Conservation (phyloP, 345 rosid genomes). For the Clarkia xantiana region DNA sequence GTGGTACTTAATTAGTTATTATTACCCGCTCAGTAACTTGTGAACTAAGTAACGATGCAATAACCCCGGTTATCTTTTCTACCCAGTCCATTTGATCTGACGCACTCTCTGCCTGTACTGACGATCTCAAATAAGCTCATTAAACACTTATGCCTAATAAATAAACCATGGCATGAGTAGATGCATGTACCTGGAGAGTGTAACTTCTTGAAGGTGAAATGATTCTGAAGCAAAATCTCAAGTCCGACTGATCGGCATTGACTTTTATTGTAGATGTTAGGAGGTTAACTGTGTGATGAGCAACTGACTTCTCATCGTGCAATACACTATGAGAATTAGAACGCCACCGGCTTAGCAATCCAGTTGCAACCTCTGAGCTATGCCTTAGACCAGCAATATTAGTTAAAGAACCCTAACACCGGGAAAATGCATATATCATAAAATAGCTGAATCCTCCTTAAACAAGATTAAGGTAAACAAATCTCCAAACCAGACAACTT, state of each 20-base stretch:
- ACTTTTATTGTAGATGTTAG: constrained; percentile 97
- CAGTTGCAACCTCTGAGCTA: constrained; percentile 94
- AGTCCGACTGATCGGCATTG: constrained; percentile 94
- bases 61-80: constrained; percentile 96
- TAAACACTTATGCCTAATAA: constrained; percentile 5
- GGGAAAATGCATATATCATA: background rate
- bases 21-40: constrained; percentile 87
- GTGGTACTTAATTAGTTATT: constrained; percentile 8
- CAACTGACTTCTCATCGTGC: constrained; percentile 96
- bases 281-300: constrained; percentile 98
- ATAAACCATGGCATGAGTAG: background rate
- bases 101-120: constrained; percentile 98
- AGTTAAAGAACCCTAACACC: constrained; percentile 50
- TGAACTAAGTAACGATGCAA: constrained; percentile 91
- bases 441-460: background rate
- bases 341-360: constrained; percentile 89
- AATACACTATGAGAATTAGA: constrained; percentile 89
- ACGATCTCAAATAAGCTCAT: constrained; percentile 38
- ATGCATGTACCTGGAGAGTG: constrained; percentile 69
- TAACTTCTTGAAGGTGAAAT: constrained; percentile 95
- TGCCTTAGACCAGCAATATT: constrained; percentile 80
- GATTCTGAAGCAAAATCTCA: constrained; percentile 96
- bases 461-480: background rate
- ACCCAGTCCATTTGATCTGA: constrained; percentile 99
- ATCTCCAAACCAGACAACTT: constrained; percentile 20